phyloP scores from a whole-genome alignment of 108 stramenopile species.

The Skeletonema menzelii region DNA sequence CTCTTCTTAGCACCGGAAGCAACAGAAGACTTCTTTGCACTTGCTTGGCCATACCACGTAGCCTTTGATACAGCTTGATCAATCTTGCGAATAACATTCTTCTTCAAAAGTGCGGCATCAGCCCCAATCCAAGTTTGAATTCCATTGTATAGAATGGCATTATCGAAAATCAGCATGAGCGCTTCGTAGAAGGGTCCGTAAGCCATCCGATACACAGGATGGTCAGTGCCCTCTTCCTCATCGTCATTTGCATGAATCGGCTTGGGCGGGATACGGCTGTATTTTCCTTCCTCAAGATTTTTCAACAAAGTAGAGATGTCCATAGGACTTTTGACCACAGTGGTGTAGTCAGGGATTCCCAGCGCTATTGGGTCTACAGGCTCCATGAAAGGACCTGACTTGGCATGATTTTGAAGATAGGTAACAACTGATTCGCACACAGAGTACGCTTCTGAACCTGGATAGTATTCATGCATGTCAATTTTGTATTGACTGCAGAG shows the following conservation, averaged over 20 bases:
- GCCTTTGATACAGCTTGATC: conserved; percentile 43
- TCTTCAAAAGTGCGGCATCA: conserved; percentile 61
- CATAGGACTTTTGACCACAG: conserved; percentile 92
- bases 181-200: conserved; percentile 77
- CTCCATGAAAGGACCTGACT: conserved; percentile 54
- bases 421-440: conserved; percentile 61
- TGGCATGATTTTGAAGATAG: conserved; percentile 54
- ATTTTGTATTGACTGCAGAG: conserved; percentile 44
- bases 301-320: conserved; percentile 86
- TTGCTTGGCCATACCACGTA: conserved; percentile 8
- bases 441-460: conserved; percentile 61
- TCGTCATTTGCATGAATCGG: conserved; percentile 23
- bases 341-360: conserved; percentile 85
- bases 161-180: conserved; percentile 82
- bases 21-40: conserved; percentile 27
- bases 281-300: conserved; percentile 80
- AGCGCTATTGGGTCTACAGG: conserved; percentile 92
- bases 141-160: conserved; percentile 82
- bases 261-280: conserved; percentile 69
- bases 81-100: conserved; percentile 58
- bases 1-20: conserved; percentile 46
- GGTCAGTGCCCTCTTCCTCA: conserved; percentile 23
- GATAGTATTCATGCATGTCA: conserved; percentile 71
- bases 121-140: conserved; percentile 71
- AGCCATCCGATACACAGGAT: conserved; percentile 62